A percentile compares a stretch with the other conserved stretches of the same genome.
Conservation (phyloP, 352 stramenopile genomes). For the Phytophthora citricola region DNA sequence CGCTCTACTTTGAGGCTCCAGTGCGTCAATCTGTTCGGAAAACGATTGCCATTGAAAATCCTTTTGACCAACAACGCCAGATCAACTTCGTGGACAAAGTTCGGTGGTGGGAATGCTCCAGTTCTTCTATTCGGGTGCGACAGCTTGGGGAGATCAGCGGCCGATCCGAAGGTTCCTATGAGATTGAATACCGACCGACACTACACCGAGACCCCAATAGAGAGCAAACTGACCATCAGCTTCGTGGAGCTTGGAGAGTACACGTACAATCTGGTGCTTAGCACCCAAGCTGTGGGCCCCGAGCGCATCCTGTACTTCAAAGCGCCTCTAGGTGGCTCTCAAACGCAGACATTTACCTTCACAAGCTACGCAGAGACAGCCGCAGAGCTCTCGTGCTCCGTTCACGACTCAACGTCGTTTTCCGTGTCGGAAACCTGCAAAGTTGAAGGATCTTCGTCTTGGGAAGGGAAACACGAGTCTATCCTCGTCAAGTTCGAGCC, state of each 20-base stretch:
- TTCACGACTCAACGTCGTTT: conserved; percentile 77
- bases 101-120: conserved; percentile 87
- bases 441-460: conserved; percentile 62
- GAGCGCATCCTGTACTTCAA: conserved; percentile 87
- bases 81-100: conserved; percentile 70
- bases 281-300: conserved; percentile 70
- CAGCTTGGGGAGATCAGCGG: conserved; percentile 76
- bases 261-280: conserved; percentile 83
- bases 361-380: conserved; percentile 50
- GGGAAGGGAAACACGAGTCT: conserved; percentile 73
- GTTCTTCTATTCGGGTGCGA: conserved; percentile 68
- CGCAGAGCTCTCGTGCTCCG: conserved; percentile 60
- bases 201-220: conserved; percentile 49
- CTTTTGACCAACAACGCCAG: conserved; percentile 55
- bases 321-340: conserved; percentile 73
- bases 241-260: conserved; percentile 91
- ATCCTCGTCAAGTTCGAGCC: conserved; percentile 91
- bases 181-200: conserved; percentile 91
- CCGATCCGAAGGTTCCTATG: conserved; percentile 83
- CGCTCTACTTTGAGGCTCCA: conserved; percentile 80
- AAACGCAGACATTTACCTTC: conserved; percentile 87
- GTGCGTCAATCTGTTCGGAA: conserved; percentile 87
- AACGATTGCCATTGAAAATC: conserved; percentile 92
- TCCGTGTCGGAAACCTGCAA: conserved; percentile 53
- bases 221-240: conserved; percentile 74